Conservation (phyloP, 2,329 filamentous ascomycete species). For the Fusarium annulatum region DNA sequence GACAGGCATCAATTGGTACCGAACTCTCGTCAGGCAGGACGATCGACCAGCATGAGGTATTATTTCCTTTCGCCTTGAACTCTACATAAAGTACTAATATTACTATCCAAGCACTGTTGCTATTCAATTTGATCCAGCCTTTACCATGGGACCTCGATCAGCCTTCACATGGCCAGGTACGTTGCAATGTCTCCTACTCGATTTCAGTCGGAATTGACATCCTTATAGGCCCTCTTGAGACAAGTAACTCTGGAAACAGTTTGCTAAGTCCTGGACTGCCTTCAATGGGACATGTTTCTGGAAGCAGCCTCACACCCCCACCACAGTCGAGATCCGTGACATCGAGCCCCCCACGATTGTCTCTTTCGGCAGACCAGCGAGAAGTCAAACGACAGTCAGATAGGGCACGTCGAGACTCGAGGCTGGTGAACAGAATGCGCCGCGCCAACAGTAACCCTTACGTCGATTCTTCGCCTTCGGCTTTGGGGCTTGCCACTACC, state of each 20-base stretch:
- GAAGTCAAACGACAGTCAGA: slow-evolving; percentile 71
- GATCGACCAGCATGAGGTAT: slow-evolving; percentile 42
- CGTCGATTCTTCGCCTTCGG: slow-evolving; percentile 51
- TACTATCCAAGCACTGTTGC: slow-evolving; percentile 57
- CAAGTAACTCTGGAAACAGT: slow-evolving; percentile 45
- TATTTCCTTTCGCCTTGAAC: neutral
- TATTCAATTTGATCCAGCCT: slow-evolving; percentile 62
- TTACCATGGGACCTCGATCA: slow-evolving; percentile 63
- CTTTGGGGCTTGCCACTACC: slow-evolving; percentile 52
- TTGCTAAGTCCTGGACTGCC: slow-evolving; percentile 59
- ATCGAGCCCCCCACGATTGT: slow-evolving; percentile 66
- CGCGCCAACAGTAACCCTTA: slow-evolving; percentile 62
- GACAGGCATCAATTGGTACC: slow-evolving; percentile 26
- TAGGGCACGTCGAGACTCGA: slow-evolving; percentile 68
- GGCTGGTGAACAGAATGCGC: slow-evolving; percentile 62
- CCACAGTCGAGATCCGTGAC: slow-evolving; percentile 64
- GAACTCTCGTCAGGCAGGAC: slow-evolving; percentile 21
- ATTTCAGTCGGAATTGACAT: slow-evolving; percentile 1
- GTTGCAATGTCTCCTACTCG: slow-evolving; percentile 12
- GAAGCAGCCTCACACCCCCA: slow-evolving; percentile 63
- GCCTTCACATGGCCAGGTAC: slow-evolving; percentile 64
- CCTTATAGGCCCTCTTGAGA: slow-evolving; percentile 50
- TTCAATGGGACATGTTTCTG: slow-evolving; percentile 59
- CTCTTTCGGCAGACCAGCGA: slow-evolving; percentile 68
- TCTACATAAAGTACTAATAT: slow-evolving; percentile 20